A percentile compares a stretch with the other conserved stretches of the same genome.
Conservation (phyloP, 768 basidiomycete species). For the Pisolithus albus region DNA sequence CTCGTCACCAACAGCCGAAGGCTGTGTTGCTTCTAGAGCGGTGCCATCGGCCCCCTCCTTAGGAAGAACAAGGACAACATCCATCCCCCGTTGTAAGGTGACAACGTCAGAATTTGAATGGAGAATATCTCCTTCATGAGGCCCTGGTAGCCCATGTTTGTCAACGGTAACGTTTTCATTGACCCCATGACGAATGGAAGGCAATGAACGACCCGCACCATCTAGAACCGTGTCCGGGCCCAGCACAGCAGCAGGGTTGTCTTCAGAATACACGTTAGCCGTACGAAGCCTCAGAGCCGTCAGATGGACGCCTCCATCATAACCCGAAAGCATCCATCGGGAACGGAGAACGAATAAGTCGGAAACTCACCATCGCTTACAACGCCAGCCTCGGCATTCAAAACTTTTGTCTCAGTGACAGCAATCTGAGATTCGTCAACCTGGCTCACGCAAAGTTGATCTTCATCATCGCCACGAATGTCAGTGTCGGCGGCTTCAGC, state of each 20-base stretch:
- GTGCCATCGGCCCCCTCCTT: conserved; percentile 12
- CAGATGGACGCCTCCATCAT: conserved; percentile 36
- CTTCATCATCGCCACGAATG: conserved; percentile 45
- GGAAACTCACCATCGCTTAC: conserved; percentile 48
- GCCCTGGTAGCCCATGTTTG: conserved; percentile 21
- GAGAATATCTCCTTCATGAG: conserved; percentile 14
- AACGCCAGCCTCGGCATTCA: conserved; percentile 27
- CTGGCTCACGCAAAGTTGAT: conserved; percentile 38
- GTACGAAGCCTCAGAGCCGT: conserved; percentile 39
- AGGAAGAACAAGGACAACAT: conserved; percentile 13
- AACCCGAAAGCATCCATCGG: conserved; percentile 44
- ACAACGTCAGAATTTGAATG: conserved; percentile 13
- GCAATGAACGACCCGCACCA: conserved; percentile 10
- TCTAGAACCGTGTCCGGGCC: conserved; percentile 29
- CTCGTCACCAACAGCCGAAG: conserved; percentile 13
- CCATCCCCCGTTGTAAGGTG: conserved; percentile 15
- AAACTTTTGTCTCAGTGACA: conserved; percentile 27
- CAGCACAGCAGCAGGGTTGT: conserved; percentile 33
- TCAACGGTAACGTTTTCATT: conserved; percentile 13
- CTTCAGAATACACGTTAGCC: conserved; percentile 48
- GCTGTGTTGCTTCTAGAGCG: conserved; percentile 17
- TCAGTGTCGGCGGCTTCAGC: conserved; percentile 51
- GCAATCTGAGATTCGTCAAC: conserved; percentile 34
- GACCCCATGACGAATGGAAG: conserved; percentile 13
- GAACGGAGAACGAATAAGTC: conserved; percentile 24